phyloP scores from a whole-genome alignment of 805 yeast species.

The Kodamaea restingae region DNA sequence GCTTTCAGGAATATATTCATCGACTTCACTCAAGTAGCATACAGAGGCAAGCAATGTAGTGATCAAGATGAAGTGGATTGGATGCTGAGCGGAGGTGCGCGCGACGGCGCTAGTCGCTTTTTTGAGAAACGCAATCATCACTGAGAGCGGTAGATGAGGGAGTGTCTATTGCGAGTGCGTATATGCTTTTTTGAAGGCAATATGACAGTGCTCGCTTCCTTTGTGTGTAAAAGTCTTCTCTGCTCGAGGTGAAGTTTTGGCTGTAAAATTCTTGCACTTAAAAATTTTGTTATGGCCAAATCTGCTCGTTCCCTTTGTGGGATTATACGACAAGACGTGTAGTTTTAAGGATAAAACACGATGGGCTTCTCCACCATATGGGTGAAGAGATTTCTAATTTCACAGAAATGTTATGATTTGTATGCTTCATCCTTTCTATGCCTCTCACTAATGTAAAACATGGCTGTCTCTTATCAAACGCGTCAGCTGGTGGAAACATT shows the following conservation, averaged over 20 bases:
- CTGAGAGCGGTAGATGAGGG: neutral
- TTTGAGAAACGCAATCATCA: conserved; percentile 19
- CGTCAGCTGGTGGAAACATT: no score
- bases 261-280: conserved; percentile 2
- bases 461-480: no score
- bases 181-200: neutral
- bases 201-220: neutral
- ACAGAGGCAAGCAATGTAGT: conserved; percentile 73
- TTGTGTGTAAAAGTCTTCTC: neutral
- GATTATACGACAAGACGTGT: conserved; percentile 2
- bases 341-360: neutral
- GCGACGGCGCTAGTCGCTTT: conserved; percentile 42
- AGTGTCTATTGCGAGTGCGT: neutral
- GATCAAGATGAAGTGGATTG: conserved; percentile 78
- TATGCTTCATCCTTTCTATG: no score
- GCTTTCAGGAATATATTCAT: conserved; percentile 53
- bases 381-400: no score
- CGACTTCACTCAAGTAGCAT: conserved; percentile 72
- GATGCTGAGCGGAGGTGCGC: conserved; percentile 65
- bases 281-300: neutral
- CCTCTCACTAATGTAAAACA: no score
- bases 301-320: conserved; percentile 3
- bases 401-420: no score
- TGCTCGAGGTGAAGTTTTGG: conserved; percentile 4
- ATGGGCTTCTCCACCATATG: no score